Base-by-base conservation (phyloP, 148 eudicot species). In the Heliamphora exappendiculata region DNA sequence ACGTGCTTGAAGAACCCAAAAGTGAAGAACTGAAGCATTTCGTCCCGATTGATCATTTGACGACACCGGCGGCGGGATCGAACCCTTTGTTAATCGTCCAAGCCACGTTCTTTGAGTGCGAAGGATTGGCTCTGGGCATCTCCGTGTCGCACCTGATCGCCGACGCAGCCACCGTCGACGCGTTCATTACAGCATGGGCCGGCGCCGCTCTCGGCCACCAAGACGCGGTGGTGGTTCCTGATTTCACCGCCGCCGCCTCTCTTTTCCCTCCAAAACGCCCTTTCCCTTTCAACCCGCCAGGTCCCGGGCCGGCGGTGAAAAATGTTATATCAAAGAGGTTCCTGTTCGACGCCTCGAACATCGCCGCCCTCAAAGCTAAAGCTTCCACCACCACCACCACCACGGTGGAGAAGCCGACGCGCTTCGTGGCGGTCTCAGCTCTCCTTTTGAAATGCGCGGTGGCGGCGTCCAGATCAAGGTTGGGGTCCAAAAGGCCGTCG, bases 61-160 rank as follows among this genome's bases (percentile, higher is more conserved):
- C 10, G 5, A 3, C n/a, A 8, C 4, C 29, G 31, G 39, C 20
- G 4, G 4, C 28, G 3, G 59, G 47, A 2, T 36, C 7, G 14
- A 36, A 1, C 5, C 34, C 51, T 6, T 58, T 76, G 19, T 19
- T 83, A 10, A 39, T 65, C 0, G 75, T 67, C 1, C 82, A 76
- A 53, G 55, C 75, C 24, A 83, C 49, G 39, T 64, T 37, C 50
- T 80, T 80, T 8, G 70, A 45, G 5, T 69, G 82, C 36, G 79
- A 76, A 2, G 82, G 82, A 28, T 26, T 80, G 17, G 76, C 75
- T 1, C 1, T 80, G 3, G 79, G 72, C 5, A 37, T 70, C 2
- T 54, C 28, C 2, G 5, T 71, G 9, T 53, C 13, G 0, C 83
- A 80, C 34, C 42, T 20, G 16, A 20, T 80, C 49, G 72, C 72